Base-by-base conservation (phyloP, 257 asterid species). In the Solanum gandarillasii region DNA sequence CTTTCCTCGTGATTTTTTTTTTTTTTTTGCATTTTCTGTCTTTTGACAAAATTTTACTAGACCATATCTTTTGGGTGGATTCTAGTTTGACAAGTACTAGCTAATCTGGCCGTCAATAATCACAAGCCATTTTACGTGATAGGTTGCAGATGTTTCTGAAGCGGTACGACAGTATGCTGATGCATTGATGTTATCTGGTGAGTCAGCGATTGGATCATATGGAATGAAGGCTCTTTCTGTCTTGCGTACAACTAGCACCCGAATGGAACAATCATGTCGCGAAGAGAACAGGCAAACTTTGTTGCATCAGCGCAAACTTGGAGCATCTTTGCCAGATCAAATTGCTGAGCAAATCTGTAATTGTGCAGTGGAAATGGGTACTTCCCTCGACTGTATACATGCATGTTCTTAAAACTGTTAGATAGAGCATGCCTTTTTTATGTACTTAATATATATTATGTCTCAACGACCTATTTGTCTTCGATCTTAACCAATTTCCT, bases 81-180 rank as follows among this genome's bases (percentile, higher is more conserved):
- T 70, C n/a, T 31, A 70, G 76, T 72, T 72, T 72, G 79, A 72
- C 21, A 72, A 4, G 13, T 32, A 18, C 27, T 72, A 78, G 36
- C 84, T 13, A 25, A 41, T 41, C 84, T 25, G 16, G 23, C 84
- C 23, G 25, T 25, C 84, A 41, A 78, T 7, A 25, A 27, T 48
- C 29, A 84, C 21, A 25, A 55, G 27, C 6, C 41, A 1, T 65
- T 60, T 65, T 20, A 84, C 46, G 88, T 78, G 74, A 79, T 84
- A 94, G 98, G 98, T 95, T 88, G 98, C 98, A 78, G 98, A 95
- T 93, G 91, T 94, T 87, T 95, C 98, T 87, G 98, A 95, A 91
- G 98, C 95, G 4, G 98, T 94, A 3, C 92, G 98, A 27, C 98
- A 94, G 89, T 94, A 93, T 83, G 98, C 98, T 55, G 98, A 95